Base-by-base conservation (phyloP, 2,329 filamentous ascomycete species). In the Calonectria pseudoturangicola region DNA sequence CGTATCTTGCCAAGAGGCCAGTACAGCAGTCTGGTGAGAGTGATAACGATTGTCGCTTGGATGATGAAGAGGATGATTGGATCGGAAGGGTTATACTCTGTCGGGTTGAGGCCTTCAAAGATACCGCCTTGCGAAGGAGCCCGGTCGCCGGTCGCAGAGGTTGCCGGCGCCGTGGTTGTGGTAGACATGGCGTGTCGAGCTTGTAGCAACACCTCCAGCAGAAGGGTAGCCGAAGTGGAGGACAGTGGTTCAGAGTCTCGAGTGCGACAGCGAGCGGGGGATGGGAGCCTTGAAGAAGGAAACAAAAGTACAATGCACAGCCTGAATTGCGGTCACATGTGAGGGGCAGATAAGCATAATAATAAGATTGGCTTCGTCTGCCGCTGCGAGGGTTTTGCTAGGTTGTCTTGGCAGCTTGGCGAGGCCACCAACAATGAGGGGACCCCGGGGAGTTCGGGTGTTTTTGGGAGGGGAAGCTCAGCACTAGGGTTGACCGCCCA, bases 1-100 rank as follows among this genome's bases (percentile, higher is more conserved):
- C 93, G 91, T 70, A 96, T 88, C 79, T 92, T 92, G 76, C 92
- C 92, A 3, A 96, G 88, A 18, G 94, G 94, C 85, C 89, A 95
- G 82, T 95, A 93, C 41, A 95, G 79, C 13, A 84, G 66, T 27
- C 70, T 62, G 4, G 73, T 74, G 3, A 75, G 54, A 1, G 65
- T 27, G 28, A 75, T 75, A 43, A 72, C 68, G 2, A 75, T 73
- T 25, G 71, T 75, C 15, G 73, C 71, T 60, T 75, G 73, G 60
- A 75, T 75, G 36, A 75, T 75, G 47, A 75, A 75, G 33, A 75
- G 71, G 18, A 58, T 47, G 10, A 75, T 28, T 39, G 73, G 73
- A 7, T 75, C 73, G n/a, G 68, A 51, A 0, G 73, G 71, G 21
- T 75, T 73, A 58, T 68, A 75, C 25, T 69, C 65, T 4, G 70